A percentile compares a stretch with the other conserved stretches of the same genome.
Evolutionary conservation across 176 grass and related monocot genomes (phyloP).

Genomic region (Alloteropsis semialata): DNA sequence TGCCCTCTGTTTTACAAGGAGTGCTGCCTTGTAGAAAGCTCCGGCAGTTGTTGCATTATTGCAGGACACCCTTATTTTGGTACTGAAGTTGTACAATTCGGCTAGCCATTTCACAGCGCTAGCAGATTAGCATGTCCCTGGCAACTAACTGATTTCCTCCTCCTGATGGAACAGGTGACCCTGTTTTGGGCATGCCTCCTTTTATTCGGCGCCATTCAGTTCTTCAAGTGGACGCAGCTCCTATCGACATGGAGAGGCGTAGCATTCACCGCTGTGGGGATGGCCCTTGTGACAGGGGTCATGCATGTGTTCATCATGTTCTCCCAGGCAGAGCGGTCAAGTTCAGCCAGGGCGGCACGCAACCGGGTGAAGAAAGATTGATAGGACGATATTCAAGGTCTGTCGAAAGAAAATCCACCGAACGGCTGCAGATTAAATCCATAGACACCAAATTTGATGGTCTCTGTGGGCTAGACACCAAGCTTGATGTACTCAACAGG

Average conservation of each 20-base stretch:
- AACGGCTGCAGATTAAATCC: background rate
- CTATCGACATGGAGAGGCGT: conserved; percentile 69
- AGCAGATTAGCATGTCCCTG: background rate
- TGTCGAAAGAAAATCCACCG: background rate
- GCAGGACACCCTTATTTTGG: background rate
- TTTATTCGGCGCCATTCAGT: conserved; percentile 49
- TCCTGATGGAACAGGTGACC: conserved; percentile 48
- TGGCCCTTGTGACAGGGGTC: conserved; percentile 46
- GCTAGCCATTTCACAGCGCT: background rate
- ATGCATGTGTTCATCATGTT: conserved; percentile 74
- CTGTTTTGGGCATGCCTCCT: conserved; percentile 67
- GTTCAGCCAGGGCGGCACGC: conserved; percentile 54
- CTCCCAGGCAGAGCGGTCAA: conserved; percentile 64
- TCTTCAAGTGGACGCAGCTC: conserved; percentile 66
- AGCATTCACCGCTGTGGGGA: conserved; percentile 32
- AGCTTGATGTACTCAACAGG: background rate
- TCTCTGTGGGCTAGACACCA: background rate
- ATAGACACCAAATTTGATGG: background rate
- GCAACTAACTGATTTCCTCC: background rate
- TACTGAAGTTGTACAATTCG: background rate
- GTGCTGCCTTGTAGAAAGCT: background rate
- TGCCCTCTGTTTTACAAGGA: background rate
- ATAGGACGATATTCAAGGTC: background rate
- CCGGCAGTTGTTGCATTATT: background rate
- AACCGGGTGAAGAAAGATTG: conserved; percentile 57